Conservation (phyloP, 2,329 filamentous ascomycete genomes). For the Xylaria sp. region DNA sequence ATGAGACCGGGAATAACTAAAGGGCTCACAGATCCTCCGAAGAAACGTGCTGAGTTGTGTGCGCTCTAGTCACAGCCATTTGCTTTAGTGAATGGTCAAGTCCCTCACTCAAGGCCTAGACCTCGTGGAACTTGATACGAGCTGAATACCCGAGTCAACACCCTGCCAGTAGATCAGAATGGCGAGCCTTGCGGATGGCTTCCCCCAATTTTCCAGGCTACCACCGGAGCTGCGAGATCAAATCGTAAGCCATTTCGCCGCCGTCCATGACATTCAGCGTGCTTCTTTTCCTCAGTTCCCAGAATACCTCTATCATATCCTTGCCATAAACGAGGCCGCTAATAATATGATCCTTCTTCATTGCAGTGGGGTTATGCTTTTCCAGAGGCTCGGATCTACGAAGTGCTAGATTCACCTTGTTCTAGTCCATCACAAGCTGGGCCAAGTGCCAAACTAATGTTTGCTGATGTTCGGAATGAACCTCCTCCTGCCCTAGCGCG, state of each 20-base stretch:
- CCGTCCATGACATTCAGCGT: background rate
- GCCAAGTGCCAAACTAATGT: slow-evolving; percentile 58
- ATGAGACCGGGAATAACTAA: background rate
- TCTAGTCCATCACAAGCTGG: slow-evolving; percentile 53
- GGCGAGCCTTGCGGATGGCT: slow-evolving; percentile 29
- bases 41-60: background rate
- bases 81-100: background rate
- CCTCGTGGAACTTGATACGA: background rate
- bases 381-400: slow-evolving; percentile 59
- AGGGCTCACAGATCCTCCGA: background rate
- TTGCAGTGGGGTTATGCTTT: slow-evolving; percentile 56
- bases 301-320: background rate
- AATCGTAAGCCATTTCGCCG: slow-evolving; percentile 46
- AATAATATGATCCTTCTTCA: slow-evolving; percentile 3
- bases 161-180: slow-evolving; percentile 6
- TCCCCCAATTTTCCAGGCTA: slow-evolving; percentile 51
- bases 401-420: slow-evolving; percentile 59
- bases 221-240: slow-evolving; percentile 59
- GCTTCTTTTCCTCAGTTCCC: background rate
- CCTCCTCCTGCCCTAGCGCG: slow-evolving; percentile 57
- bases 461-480: slow-evolving; percentile 59
- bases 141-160: background rate
- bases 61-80: background rate
- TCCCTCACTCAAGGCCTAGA: background rate
- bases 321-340: slow-evolving; percentile 6